These are phyloP conservation scores for Wickerhamomyces ciferrii DNA, from an alignment of 805 yeast species.

Conservation along the genomic window DNA sequence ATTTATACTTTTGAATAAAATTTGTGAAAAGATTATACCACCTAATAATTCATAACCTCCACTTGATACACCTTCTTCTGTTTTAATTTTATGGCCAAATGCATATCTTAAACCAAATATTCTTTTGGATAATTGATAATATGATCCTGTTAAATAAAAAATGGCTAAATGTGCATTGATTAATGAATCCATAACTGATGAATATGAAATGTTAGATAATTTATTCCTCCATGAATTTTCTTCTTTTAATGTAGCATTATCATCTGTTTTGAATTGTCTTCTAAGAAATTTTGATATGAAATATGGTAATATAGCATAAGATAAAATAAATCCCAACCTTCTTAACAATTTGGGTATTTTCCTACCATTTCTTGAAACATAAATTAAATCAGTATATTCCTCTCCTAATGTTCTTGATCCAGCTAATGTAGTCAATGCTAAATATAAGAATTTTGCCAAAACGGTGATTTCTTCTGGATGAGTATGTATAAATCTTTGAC, in stretches of 20 bases:
- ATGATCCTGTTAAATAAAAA: slow-evolving; percentile 80
- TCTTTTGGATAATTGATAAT: slow-evolving; percentile 73
- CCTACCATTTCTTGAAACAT: slow-evolving; percentile 50
- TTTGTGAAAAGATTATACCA: slow-evolving; percentile 49
- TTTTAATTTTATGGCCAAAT: slow-evolving; percentile 54
- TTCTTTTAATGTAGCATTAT: slow-evolving; percentile 7
- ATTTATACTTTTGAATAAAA: slow-evolving; percentile 32
- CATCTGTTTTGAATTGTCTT: slow-evolving; percentile 7
- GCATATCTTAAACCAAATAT: slow-evolving; percentile 78
- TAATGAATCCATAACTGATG: slow-evolving; percentile 42
- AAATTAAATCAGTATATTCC: slow-evolving; percentile 81
- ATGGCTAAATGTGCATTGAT: slow-evolving; percentile 71
- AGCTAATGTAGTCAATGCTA: slow-evolving; percentile 66
- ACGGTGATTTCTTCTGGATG: slow-evolving; percentile 59
- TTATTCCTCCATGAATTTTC: slow-evolving; percentile 9
- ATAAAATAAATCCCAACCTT: slow-evolving; percentile 52
- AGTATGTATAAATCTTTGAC: slow-evolving; percentile 59
- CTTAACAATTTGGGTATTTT: slow-evolving; percentile 39
- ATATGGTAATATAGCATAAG: slow-evolving; percentile 64
- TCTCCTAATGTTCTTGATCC: slow-evolving; percentile 89
- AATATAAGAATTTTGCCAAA: slow-evolving; percentile 54
- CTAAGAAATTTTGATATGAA: slow-evolving; percentile 27
- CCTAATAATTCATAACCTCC: slow-evolving; percentile 80
- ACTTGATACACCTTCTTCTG: slow-evolving; percentile 30
- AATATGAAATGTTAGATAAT: slow-evolving; percentile 30